Evolutionary conservation across 208 protist genomes (phyloP), one percentile per base, ranked within the genome.

Genomic region (Wallacemonas sp.): DNA sequence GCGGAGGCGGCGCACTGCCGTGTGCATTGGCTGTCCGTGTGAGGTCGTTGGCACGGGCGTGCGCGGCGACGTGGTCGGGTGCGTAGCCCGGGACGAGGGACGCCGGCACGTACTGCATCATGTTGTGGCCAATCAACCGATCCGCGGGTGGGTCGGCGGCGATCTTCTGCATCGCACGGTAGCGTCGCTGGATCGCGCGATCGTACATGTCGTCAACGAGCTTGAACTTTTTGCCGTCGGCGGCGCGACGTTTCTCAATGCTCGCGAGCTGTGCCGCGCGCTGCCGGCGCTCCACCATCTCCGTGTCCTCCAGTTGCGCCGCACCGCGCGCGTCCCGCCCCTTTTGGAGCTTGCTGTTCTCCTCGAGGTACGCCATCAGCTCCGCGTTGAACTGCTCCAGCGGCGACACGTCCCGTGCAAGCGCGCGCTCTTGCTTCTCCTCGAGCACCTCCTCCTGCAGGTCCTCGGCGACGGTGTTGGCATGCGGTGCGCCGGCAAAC

Each of bases 61-160:
- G 32, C 41, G 3, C 38, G 12, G 1, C 48, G 72, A 54, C 11
- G 69, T 73, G 39, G 77, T 33, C 57, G 77, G 76, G 49, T 69
- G 66, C 32, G 48, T 86, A 49, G n/a, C 67, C 69, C 1, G 77
- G 78, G 20, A 91, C 66, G 23, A 88, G 38, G 3, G 75, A 69
- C 0, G 84, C 77, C 0, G 92, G 92, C 25, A 97, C 73, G 78
- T 97, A 92, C 76, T 91, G 86, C 50, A 79, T 42, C 63, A 87
- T 89, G 54, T 75, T 66, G 18, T 81, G 67, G 20, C 86, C 88
- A 44, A 97, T 78, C 11, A 97, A 67, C 2, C 89, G 86, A 65
- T 97, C 90, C 7, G 92, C 92, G 0, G 92, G 92, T 5, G 92
- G 92, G 70, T 97, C 92, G 1, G 68, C 71, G 3, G 85, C 83